Percentiles rank a stretch among this genome's conserved stretches.
phyloP scores from a whole-genome alignment of 495 filamentous ascomycete species.

The Emericellopsis terricola region DNA sequence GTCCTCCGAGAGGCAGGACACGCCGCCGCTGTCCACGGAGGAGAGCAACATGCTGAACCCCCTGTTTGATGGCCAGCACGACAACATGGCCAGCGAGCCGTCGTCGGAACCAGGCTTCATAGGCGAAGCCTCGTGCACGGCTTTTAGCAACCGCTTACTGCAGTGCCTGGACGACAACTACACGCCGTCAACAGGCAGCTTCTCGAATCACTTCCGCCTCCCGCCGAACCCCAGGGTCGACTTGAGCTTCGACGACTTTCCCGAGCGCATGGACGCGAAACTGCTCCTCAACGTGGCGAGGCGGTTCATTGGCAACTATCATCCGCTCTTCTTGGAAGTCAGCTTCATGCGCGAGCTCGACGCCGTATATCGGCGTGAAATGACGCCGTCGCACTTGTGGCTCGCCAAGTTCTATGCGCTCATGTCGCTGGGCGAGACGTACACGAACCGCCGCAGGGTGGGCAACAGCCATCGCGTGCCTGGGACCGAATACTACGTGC shows the following conservation, averaged over 20 bases:
- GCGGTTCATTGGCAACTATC: neutral
- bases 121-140: neutral
- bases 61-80: neutral
- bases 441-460: neutral
- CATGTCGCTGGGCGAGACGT: neutral
- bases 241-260: neutral
- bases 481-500: neutral
- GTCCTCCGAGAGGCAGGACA: neutral
- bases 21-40: neutral
- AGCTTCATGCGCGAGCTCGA: neutral
- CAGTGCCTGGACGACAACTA: neutral
- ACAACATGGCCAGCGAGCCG: neutral
- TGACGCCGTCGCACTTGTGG: neutral
- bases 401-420: neutral
- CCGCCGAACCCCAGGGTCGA: neutral
- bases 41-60: neutral
- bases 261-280: neutral
- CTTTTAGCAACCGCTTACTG: neutral
- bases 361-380: neutral
- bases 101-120: neutral
- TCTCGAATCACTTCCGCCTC: neutral
- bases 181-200: neutral
- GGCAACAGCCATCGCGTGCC: neutral
- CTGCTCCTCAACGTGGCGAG: neutral
- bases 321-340: neutral